A percentile compares a stretch with the other conserved stretches of the same genome.
Evolutionary conservation across 139 green algal species (phyloP).

Genomic region (Axilococcus clingmanii): DNA sequence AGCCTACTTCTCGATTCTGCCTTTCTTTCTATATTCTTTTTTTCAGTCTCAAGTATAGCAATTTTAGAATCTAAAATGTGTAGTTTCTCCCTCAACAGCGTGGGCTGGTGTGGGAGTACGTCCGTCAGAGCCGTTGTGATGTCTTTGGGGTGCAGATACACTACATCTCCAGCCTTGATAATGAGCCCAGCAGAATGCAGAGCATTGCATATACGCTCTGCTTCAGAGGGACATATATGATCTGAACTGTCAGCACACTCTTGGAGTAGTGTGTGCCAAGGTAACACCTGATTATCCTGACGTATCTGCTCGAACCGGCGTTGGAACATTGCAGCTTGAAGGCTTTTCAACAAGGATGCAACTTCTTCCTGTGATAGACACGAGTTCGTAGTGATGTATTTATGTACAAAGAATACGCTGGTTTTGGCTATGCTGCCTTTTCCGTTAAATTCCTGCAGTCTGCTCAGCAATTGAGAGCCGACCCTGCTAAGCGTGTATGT

Average conservation of each 20-base stretch:
- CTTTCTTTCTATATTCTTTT: background rate
- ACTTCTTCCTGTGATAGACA: too few relatives aligned
- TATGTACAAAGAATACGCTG: too few relatives aligned
- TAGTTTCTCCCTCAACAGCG: constrained; percentile 9
- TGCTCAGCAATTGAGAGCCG: too few relatives aligned
- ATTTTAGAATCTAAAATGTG: constrained; percentile 12
- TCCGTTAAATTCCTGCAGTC: too few relatives aligned
- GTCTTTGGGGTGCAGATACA: constrained; percentile 25
- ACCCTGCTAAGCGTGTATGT: too few relatives aligned
- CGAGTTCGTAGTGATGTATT: too few relatives aligned
- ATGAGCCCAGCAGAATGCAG: constrained; percentile 22
- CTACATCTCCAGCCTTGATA: constrained; percentile 12
- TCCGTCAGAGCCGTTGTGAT: constrained; percentile 14
- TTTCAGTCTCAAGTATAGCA: constrained; percentile 7
- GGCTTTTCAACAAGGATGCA: background rate
- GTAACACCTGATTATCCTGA: background rate
- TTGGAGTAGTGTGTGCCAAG: constrained; percentile 1
- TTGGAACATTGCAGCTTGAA: constrained; percentile 6
- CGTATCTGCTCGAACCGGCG: constrained; percentile 4
- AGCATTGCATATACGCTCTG: constrained; percentile 18
- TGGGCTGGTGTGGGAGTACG: constrained; percentile 17
- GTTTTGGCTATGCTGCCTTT: too few relatives aligned
- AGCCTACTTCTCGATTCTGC: background rate
- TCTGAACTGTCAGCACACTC: constrained; percentile 4
- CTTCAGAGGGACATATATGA: constrained; percentile 11